A percentile compares a stretch with the other conserved stretches of the same genome.
phyloP scores from a whole-genome alignment of 345 rosid species.

The Acer negundo region DNA sequence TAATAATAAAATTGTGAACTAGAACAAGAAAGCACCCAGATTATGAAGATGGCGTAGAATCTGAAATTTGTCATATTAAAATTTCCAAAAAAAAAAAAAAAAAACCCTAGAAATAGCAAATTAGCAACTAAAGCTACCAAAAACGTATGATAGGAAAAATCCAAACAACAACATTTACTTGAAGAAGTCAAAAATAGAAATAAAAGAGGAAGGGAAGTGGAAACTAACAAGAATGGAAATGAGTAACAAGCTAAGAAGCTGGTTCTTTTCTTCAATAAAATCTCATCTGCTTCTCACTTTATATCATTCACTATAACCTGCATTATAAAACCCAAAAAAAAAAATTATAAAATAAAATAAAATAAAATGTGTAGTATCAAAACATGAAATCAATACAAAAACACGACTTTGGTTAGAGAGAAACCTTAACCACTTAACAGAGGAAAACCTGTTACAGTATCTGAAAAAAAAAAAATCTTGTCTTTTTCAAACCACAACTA shows the following conservation, averaged over 20 bases:
- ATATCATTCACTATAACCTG: constrained; percentile 28
- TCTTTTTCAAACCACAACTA: constrained; percentile 8
- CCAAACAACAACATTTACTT: neutral
- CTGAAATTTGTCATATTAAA: neutral
- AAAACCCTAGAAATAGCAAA: neutral
- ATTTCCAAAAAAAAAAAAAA: neutral
- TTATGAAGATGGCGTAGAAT: neutral
- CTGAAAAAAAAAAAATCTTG: neutral
- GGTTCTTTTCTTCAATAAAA: constrained; percentile 13
- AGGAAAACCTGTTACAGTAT: neutral
- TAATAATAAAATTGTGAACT: neutral
- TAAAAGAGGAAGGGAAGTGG: neutral
- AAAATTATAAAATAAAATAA: neutral
- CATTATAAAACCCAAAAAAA: constrained; percentile 22
- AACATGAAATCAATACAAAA: constrained; percentile 1
- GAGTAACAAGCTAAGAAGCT: constrained; percentile 17
- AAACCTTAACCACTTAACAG: constrained; percentile 12
- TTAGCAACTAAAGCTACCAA: neutral
- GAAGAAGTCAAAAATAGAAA: neutral
- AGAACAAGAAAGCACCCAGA: neutral
- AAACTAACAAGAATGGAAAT: constrained; percentile 31
- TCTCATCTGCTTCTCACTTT: constrained; percentile 10
- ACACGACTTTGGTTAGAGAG: constrained; percentile 26
- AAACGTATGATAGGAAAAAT: neutral
- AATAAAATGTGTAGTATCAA: neutral